These are phyloP conservation scores for Suhomyces kunorum DNA, from an alignment of 1,139 yeast genomes.

Conservation along the genomic window DNA sequence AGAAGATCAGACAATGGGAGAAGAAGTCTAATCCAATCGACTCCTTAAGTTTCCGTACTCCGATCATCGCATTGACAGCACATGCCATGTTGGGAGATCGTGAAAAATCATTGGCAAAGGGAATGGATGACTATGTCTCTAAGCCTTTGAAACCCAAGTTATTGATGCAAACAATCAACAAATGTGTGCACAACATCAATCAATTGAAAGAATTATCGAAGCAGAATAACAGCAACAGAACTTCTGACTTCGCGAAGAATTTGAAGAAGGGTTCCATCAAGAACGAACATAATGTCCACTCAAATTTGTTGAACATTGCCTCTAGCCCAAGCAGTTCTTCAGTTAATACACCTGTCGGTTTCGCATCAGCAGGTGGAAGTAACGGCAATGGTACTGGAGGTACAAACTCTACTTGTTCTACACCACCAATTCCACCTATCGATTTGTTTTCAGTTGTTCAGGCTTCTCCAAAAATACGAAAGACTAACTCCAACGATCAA, in stretches of 20 bases:
- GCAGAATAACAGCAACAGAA: slow-evolving; percentile 48
- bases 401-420: slow-evolving; percentile 18
- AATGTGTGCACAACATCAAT: slow-evolving; percentile 71
- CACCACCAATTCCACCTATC: slow-evolving; percentile 15
- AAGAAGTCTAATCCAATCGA: slow-evolving; percentile 76
- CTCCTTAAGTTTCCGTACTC: slow-evolving; percentile 63
- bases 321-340: slow-evolving; percentile 20
- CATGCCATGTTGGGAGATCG: slow-evolving; percentile 93
- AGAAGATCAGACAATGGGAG: slow-evolving; percentile 85
- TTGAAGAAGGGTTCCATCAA: slow-evolving; percentile 42
- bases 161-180: slow-evolving; percentile 78
- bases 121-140: slow-evolving; percentile 88
- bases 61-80: slow-evolving; percentile 86
- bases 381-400: slow-evolving; percentile 11
- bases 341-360: slow-evolving; percentile 11
- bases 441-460: slow-evolving; percentile 12
- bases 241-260: slow-evolving; percentile 51
- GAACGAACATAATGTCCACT: slow-evolving; percentile 22
- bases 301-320: slow-evolving; percentile 21
- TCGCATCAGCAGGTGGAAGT: slow-evolving; percentile 10
- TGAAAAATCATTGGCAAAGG: slow-evolving; percentile 80
- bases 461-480: slow-evolving; percentile 24
- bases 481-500: slow-evolving; percentile 32
- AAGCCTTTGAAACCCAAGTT: slow-evolving; percentile 84
- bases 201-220: slow-evolving; percentile 58